Conservation (phyloP, 108 stramenopile species). For the Skeletonema potamos region DNA sequence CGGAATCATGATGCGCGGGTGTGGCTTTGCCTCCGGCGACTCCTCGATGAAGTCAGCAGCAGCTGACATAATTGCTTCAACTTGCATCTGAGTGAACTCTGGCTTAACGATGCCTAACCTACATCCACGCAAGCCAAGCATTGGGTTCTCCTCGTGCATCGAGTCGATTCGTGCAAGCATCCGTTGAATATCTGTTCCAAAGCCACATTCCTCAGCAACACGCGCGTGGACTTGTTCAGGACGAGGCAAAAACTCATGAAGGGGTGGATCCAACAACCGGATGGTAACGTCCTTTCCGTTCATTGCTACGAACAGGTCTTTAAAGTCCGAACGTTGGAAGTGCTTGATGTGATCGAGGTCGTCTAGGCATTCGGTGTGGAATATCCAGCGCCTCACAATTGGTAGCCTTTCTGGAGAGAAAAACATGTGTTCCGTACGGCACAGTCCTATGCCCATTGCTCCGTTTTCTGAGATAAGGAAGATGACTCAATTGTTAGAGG, state of each 20-base stretch:
- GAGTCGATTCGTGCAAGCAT: constrained; percentile 56
- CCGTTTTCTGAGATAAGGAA: constrained; percentile 41
- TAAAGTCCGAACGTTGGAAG: constrained; percentile 71
- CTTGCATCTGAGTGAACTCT: constrained; percentile 77
- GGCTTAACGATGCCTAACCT: constrained; percentile 70
- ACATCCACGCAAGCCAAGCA: constrained; percentile 84
- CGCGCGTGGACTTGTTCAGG: constrained; percentile 49
- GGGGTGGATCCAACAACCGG: constrained; percentile 82
- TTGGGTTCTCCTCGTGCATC: constrained; percentile 82
- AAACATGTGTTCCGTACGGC: constrained; percentile 91
- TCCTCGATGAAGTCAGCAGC: constrained; percentile 62
- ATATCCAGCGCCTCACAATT: constrained; percentile 79
- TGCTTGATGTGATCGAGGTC: constrained; percentile 57
- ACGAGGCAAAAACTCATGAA: constrained; percentile 85
- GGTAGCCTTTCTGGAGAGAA: constrained; percentile 75
- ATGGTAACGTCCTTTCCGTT: constrained; percentile 77
- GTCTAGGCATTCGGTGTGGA: constrained; percentile 61
- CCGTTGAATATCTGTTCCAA: constrained; percentile 41
- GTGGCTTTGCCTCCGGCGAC: constrained; percentile 40
- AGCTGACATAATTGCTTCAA: constrained; percentile 69
- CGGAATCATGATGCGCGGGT: constrained; percentile 76
- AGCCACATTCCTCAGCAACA: constrained; percentile 60
- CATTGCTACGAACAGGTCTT: constrained; percentile 71
- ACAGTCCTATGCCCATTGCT: constrained; percentile 82
- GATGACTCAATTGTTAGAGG: neutral